Base-by-base conservation (phyloP, 768 basidiomycete genomes). In the Termitomyces sp. region DNA sequence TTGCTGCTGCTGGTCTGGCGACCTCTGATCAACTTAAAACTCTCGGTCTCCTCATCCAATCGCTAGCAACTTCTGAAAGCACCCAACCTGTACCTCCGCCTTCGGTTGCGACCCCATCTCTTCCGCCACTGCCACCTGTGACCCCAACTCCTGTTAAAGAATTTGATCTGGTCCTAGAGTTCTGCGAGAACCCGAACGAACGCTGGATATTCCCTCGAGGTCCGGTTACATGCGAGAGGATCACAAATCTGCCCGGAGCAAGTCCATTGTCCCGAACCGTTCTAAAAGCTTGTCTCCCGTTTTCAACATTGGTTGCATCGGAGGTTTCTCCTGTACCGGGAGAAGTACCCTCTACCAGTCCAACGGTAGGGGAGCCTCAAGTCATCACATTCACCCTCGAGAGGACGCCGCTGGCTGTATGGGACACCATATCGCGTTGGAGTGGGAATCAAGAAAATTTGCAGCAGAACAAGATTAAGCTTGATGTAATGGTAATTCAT, bases 161-260 rank as follows among this genome's bases (percentile, higher is more conserved):
- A n/a, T 88, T 84, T 61, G 89, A 91, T 64, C 64, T 92, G 1
- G 81, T 91, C 22, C 63, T 92, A 49, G 87, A 89, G 62, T 91
- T 89, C 59, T 70, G 76, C 47, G 89, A 91, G 62, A 69, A 72
- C 5, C 74, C 81, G 3, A 72, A 73, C 40, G 86, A 89, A 44
- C 79, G 84, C n/a, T 86, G 82, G 81, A 60, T 87, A 6, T 73
- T 91, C 51, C 88, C 89, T 49, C 80, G 86, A 31, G 82, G 80
- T 20, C 73, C 76, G 5, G 77, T 77, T 7, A 68, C 77, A 29
- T 83, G 75, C 56, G 80, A 86, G 57, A 68, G 68, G 53, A 60
- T 63, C 31, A 54, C 59, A 22, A 73, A 77, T 54, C 58, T 55
- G 45, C 49, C 52, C 10, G 57, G 53, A 22, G 39, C 56, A 27